A percentile compares a stretch with the other conserved stretches of the same genome.
phyloP scores from a whole-genome alignment of 176 grass and related monocot genomes.

The Eleusine indica region DNA sequence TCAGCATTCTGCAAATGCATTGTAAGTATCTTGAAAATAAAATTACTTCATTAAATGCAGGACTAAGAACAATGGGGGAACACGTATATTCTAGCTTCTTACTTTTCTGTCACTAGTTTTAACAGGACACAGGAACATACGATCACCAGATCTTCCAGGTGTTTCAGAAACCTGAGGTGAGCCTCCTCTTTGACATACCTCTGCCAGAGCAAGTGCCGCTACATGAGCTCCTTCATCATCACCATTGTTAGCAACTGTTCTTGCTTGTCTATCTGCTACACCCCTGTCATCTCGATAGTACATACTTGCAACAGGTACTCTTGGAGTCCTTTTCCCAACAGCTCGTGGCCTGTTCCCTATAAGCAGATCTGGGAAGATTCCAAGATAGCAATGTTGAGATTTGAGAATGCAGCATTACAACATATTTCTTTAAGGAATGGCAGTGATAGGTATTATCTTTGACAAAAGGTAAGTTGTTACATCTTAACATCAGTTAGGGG shows the following conservation, averaged over 20 bases:
- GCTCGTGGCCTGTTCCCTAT: constrained; percentile 66
- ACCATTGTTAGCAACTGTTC: constrained; percentile 53
- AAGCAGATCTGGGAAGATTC: constrained; percentile 63
- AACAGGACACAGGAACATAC: constrained; percentile 55
- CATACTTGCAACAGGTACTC: constrained; percentile 80
- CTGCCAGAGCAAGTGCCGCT: constrained; percentile 87
- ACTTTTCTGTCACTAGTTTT: constrained; percentile 79
- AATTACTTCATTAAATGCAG: constrained; percentile 38
- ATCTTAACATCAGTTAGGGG: constrained; percentile 12
- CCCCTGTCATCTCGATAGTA: constrained; percentile 65
- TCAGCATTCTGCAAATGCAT: constrained; percentile 67
- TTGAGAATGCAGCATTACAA: constrained; percentile 5
- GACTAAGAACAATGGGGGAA: constrained; percentile 14
- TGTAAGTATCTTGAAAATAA: constrained; percentile 24
- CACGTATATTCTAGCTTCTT: constrained; percentile 33
- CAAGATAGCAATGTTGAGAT: constrained; percentile 38
- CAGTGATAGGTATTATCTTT: neutral
- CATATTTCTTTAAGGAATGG: constrained; percentile 5
- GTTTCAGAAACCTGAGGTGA: constrained; percentile 84
- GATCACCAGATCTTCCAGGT: constrained; percentile 61
- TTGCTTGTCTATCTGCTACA: constrained; percentile 51
- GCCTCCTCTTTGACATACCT: constrained; percentile 82
- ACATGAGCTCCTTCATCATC: constrained; percentile 93
- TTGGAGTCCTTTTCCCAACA: constrained; percentile 98
- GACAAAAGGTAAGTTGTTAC: constrained; percentile 25